Conservation (phyloP, 208 protist genomes). For the Lotmaria passim region DNA sequence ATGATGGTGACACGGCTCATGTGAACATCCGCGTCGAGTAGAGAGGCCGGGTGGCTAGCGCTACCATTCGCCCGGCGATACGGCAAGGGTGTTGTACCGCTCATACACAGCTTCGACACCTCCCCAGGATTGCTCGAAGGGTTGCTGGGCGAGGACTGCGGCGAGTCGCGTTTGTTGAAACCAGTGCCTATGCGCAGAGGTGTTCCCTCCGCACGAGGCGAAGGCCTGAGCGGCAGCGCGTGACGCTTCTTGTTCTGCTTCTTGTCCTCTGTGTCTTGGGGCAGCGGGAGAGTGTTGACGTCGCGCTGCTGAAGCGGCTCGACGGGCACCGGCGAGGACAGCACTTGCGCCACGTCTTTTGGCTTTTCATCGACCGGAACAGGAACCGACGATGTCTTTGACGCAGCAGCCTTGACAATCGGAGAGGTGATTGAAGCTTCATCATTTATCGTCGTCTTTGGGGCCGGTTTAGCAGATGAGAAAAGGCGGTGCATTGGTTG, state of each 20-base stretch:
- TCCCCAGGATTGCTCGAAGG: not conserved
- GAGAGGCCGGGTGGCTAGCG: not conserved
- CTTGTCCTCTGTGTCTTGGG: not conserved
- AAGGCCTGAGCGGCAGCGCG: not conserved
- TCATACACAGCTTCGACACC: not conserved
- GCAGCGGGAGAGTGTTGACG: not conserved
- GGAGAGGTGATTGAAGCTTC: too few species aligned
- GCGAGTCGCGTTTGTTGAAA: not conserved
- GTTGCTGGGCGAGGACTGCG: not conserved
- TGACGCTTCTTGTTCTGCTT: conserved; percentile 5
- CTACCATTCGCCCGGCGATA: not conserved
- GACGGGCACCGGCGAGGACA: not conserved
- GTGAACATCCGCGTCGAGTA: not conserved
- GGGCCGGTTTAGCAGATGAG: not conserved
- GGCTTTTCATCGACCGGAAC: not conserved
- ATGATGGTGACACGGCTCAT: conserved; percentile 20
- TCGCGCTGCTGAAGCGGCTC: conserved; percentile 4
- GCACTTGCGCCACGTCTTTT: not conserved
- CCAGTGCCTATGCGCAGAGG: conserved; percentile 3
- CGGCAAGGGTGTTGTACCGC: not conserved
- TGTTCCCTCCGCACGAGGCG: conserved; percentile 1
- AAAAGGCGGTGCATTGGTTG: not conserved
- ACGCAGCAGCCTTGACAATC: too few species aligned
- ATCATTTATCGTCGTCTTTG: not conserved
- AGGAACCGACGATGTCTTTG: too few species aligned